Conservation (phyloP, 2,329 filamentous ascomycete species). For the Proliferodiscus dingleyae region DNA sequence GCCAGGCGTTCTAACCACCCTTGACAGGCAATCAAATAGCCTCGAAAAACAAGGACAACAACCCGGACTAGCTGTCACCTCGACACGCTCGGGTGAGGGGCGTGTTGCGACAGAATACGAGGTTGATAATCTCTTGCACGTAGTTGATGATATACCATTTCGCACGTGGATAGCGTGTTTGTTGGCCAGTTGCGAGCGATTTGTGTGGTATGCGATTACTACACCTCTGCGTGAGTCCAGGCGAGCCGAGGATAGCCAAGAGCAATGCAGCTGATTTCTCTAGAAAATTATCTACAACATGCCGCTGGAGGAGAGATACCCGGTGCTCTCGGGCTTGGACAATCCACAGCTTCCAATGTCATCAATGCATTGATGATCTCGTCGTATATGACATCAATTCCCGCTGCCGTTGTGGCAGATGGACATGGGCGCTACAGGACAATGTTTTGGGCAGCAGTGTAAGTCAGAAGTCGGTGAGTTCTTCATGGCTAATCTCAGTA, state of each 20-base stretch:
- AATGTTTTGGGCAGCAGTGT: slow-evolving; percentile 44
- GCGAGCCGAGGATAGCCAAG: neutral
- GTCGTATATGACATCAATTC: slow-evolving; percentile 49
- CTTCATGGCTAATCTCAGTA: neutral
- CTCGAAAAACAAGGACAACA: too few species aligned
- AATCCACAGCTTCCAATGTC: slow-evolving; percentile 43
- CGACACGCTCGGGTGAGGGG: neutral
- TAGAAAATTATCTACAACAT: slow-evolving; percentile 42
- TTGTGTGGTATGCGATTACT: neutral
- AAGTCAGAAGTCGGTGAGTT: neutral
- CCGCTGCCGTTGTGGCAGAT: slow-evolving; percentile 55
- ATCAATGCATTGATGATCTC: slow-evolving; percentile 44
- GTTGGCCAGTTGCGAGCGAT: neutral
- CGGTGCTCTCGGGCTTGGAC: slow-evolving; percentile 46
- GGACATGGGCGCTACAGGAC: slow-evolving; percentile 59
- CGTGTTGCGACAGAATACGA: neutral
- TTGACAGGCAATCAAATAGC: too few species aligned
- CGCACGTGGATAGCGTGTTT: neutral
- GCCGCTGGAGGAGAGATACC: slow-evolving; percentile 32
- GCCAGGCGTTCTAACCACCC: too few species aligned
- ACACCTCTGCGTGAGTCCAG: neutral
- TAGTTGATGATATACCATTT: neutral
- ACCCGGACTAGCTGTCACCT: too few species aligned
- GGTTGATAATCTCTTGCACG: neutral
- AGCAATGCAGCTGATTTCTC: too few species aligned